phyloP scores from a whole-genome alignment of 148 eudicot species.

The Chenopodium suecicum region DNA sequence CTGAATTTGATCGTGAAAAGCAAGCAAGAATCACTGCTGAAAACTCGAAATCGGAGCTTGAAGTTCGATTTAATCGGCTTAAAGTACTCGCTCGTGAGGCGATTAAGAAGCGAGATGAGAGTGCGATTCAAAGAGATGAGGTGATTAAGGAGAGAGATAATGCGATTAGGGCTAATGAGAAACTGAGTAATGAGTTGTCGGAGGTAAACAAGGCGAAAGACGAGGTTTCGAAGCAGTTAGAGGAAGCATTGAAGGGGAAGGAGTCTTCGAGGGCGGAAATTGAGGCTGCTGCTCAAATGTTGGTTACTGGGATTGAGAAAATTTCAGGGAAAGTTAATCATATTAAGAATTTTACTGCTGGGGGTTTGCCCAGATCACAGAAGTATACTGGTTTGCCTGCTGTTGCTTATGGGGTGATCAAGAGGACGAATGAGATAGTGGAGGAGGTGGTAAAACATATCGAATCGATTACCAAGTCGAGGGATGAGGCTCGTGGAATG shows the following conservation, averaged over 20 bases:
- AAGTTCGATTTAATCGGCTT: conserved; percentile 61
- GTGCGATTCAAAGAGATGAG: conserved; percentile 49
- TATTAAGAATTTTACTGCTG: conserved; percentile 58
- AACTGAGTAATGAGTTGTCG: conserved; percentile 42
- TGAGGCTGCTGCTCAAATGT: conserved; percentile 75
- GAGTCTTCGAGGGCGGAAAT: conserved; percentile 68
- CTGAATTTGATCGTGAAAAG: conserved; percentile 81
- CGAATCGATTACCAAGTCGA: conserved; percentile 52
- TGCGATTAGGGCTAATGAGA: conserved; percentile 43
- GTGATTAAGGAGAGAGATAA: conserved; percentile 54
- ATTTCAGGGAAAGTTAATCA: conserved; percentile 74
- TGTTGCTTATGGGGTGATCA: conserved; percentile 85
- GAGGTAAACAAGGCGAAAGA: conserved; percentile 54
- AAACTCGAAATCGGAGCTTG: conserved; percentile 60
- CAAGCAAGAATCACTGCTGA: conserved; percentile 59
- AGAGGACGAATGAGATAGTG: conserved; percentile 88
- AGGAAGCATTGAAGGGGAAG: conserved; percentile 56
- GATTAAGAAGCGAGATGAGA: conserved; percentile 87
- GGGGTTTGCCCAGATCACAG: conserved; percentile 80
- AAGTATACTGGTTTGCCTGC: conserved; percentile 89
- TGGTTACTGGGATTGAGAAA: conserved; percentile 84
- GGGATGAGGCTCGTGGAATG: conserved; percentile 73
- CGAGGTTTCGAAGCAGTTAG: conserved; percentile 45
- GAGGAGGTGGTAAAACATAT: conserved; percentile 79
- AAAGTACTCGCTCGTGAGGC: conserved; percentile 78